Evolutionary conservation across 306 rosid genomes (phyloP), one percentile per base, ranked within the genome.

Genomic region (Cicer chorassanicum): DNA sequence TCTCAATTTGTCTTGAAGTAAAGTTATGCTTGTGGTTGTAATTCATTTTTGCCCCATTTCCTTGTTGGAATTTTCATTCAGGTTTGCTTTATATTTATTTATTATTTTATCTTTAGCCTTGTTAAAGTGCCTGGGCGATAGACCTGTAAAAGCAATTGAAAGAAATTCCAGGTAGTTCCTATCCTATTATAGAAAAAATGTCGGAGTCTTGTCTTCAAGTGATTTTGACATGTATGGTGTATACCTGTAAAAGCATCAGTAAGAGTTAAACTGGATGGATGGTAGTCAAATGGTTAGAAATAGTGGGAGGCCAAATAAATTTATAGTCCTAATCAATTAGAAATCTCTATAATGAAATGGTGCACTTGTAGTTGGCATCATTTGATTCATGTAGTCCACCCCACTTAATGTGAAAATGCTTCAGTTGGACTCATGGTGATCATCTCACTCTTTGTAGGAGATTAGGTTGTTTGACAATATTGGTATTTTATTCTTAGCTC

Each of bases 381-480:
- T 29, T 29, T 29, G 36, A 29, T 3, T 29, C 36, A 29, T 29
- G 36, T 29, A 29, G 36, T 29, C 36, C 36, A 29, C 36, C 36
- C 36, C 36, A 29, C 36, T 29, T 29, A 29, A 29, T 29, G 5
- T 29, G 36, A 29, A 29, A 29, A 29, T 29, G 36, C 36, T 29
- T 29, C 36, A 29, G 36, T 29, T 29, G 36, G 36, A 29, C 36
- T 29, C 36, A 4, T 4, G 36, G 36, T 29, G 36, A 29, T 29
- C 36, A 29, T 29, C 36, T 29, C 36, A 4, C 36, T 29, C 36
- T 29, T 29, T 29, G 36, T 1, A 29, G 36, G 70, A 62, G 16
- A 61, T 74, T 63, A 15, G 42, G 21, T 62, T 36, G 77, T 73
- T 44, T 13, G 59, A 56, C 19, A 42, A 49, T 24, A 29, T 36